Evolutionary conservation across 352 stramenopile genomes (phyloP).

Genomic region (Vaucheria bursata): DNA sequence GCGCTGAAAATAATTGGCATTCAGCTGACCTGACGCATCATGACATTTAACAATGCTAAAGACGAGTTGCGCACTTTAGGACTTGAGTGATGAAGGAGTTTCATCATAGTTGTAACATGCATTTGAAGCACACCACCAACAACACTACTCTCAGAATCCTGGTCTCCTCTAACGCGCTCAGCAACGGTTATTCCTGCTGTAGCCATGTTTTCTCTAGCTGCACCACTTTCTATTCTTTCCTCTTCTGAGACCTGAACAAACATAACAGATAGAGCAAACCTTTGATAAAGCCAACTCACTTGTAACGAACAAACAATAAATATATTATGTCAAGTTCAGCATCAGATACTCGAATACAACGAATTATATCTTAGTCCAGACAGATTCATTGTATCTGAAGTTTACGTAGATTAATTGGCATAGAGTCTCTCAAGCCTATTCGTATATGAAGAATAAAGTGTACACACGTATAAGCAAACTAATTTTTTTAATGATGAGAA

Average conservation of each 20-base stretch:
- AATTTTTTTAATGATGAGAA: no score
- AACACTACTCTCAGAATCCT: slow-evolving; percentile 48
- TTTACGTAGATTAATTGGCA: no score
- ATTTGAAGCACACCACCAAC: slow-evolving; percentile 48
- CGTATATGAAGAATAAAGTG: no score
- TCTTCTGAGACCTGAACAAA: slow-evolving; percentile 38
- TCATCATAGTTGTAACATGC: slow-evolving; percentile 34
- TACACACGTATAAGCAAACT: no score
- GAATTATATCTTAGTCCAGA: no score
- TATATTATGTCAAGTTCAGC: no score
- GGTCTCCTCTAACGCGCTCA: slow-evolving; percentile 49
- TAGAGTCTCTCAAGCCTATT: no score
- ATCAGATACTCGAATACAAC: no score
- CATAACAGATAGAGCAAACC: not conserved
- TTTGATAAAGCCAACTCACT: not conserved
- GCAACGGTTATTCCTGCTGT: slow-evolving; percentile 33
- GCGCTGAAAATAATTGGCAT: no score
- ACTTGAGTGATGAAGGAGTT: slow-evolving; percentile 45
- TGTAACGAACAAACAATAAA: not conserved
- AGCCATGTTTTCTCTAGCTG: slow-evolving; percentile 37
- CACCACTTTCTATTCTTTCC: slow-evolving; percentile 43
- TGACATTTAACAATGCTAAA: slow-evolving; percentile 42
- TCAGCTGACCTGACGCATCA: slow-evolving; percentile 47
- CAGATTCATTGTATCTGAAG: no score
- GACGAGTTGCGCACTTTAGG: slow-evolving; percentile 41